Percentiles rank a stretch among this genome's conserved stretches.
phyloP scores from a whole-genome alignment of 179 eudicot species.

The Gypsophila paniculata region DNA sequence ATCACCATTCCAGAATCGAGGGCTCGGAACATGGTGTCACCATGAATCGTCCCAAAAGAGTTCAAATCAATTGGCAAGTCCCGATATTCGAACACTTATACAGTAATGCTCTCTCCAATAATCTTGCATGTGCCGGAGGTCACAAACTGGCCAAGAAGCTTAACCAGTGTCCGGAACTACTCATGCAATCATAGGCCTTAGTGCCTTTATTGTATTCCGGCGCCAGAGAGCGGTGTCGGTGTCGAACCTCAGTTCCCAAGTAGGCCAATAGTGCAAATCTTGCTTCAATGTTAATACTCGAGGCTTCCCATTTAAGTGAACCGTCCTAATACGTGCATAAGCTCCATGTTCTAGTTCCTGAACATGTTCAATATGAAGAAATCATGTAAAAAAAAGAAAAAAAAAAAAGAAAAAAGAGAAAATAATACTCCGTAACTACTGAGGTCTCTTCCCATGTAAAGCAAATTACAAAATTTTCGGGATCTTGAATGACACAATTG shows the following conservation, averaged over 20 bases:
- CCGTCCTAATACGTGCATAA: conserved; percentile 73
- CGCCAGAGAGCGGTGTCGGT: conserved; percentile 67
- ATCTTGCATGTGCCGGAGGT: background rate
- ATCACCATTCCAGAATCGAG: background rate
- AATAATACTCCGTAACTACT: too few species aligned
- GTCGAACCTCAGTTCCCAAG: conserved; percentile 89
- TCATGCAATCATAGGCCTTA: conserved; percentile 37
- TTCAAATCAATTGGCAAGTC: background rate
- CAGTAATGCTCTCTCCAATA: background rate
- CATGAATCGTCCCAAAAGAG: background rate
- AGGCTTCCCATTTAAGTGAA: conserved; percentile 91
- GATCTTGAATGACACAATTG: background rate
- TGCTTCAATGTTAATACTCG: conserved; percentile 87
- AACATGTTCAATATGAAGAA: background rate
- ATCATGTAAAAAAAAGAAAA: background rate
- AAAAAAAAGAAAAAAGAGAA: too few species aligned
- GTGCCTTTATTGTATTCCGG: conserved; percentile 54
- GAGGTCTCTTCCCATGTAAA: background rate
- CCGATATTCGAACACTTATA: background rate
- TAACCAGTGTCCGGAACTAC: background rate
- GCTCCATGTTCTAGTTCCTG: conserved; percentile 75
- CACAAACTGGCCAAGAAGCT: background rate
- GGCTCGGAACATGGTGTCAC: background rate
- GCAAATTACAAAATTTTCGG: background rate
- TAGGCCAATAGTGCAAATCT: conserved; percentile 97